A percentile compares a stretch with the other conserved stretches of the same genome.
Conservation (phyloP, 805 yeast genomes). For the Saturnispora sanitii region DNA sequence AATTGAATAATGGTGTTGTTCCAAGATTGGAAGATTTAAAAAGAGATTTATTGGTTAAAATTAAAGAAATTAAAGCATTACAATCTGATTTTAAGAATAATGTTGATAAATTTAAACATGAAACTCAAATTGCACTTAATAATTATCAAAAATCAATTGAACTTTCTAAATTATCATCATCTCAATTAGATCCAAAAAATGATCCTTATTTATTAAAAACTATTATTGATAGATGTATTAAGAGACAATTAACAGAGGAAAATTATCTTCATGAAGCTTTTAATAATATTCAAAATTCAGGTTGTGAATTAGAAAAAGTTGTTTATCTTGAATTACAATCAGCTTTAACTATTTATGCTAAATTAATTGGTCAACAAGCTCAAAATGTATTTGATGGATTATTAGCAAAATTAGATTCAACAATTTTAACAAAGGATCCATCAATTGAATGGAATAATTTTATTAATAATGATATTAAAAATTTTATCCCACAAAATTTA, state of each 20-base stretch:
- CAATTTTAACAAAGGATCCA: constrained; percentile 69
- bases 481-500: constrained; percentile 54
- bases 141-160: constrained; percentile 56
- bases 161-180: constrained; percentile 40
- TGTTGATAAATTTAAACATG: constrained; percentile 57
- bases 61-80: constrained; percentile 75
- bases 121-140: constrained; percentile 48
- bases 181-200: constrained; percentile 38
- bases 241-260: constrained; percentile 72
- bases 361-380: constrained; percentile 61
- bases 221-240: constrained; percentile 65
- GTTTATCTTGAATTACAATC: constrained; percentile 81
- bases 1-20: constrained; percentile 48
- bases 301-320: constrained; percentile 79
- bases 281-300: constrained; percentile 76
- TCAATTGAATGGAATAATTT: constrained; percentile 85
- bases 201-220: constrained; percentile 80
- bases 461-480: constrained; percentile 51
- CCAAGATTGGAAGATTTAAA: constrained; percentile 61
- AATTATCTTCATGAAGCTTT: constrained; percentile 83
- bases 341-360: constrained; percentile 64
- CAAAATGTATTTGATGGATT: constrained; percentile 58
- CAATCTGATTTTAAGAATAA: constrained; percentile 78
- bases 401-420: constrained; percentile 54
- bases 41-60: constrained; percentile 71